phyloP scores from a whole-genome alignment of 2,329 filamentous ascomycete genomes.

The Acrocalymma vagum region DNA sequence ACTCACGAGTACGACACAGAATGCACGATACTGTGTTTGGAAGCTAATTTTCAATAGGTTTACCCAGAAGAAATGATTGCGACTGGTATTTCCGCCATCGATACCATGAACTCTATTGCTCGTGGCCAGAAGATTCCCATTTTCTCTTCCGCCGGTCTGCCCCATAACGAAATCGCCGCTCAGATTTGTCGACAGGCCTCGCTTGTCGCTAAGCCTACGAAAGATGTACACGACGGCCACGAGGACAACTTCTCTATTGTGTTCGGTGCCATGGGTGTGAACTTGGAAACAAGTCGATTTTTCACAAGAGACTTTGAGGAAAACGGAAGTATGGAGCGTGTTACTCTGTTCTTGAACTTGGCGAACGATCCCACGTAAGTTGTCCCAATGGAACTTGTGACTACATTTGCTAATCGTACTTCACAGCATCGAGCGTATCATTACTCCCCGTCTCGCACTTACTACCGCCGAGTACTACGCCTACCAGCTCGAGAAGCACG shows the following conservation, averaged over 20 bases:
- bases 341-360: conserved; percentile 97
- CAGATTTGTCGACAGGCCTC: conserved; percentile 98
- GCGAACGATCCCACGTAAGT: conserved; percentile 97
- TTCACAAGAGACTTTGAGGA: conserved; percentile 99
- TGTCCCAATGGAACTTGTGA: conserved; percentile 3
- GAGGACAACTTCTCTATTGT: conserved; percentile 99
- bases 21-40: conserved; percentile 19
- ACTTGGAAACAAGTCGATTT: conserved; percentile 98
- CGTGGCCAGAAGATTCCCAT: conserved; percentile 99
- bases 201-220: conserved; percentile 90
- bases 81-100: conserved; percentile 98
- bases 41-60: conserved; percentile 64
- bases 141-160: conserved; percentile 97
- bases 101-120: conserved; percentile 92
- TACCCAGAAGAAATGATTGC: conserved; percentile 99
- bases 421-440: conserved; percentile 95
- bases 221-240: conserved; percentile 94
- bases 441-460: conserved; percentile 95
- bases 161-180: conserved; percentile 98
- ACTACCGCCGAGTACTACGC: conserved; percentile 99
- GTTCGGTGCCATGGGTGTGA: conserved; percentile 99
- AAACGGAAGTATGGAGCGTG: conserved; percentile 97
- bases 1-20: conserved; percentile 78
- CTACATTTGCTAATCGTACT: conserved; percentile 26
- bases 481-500: conserved; percentile 99